phyloP scores from a whole-genome alignment of 2,329 filamentous ascomycete species.

The Macrophomina phaseolina region DNA sequence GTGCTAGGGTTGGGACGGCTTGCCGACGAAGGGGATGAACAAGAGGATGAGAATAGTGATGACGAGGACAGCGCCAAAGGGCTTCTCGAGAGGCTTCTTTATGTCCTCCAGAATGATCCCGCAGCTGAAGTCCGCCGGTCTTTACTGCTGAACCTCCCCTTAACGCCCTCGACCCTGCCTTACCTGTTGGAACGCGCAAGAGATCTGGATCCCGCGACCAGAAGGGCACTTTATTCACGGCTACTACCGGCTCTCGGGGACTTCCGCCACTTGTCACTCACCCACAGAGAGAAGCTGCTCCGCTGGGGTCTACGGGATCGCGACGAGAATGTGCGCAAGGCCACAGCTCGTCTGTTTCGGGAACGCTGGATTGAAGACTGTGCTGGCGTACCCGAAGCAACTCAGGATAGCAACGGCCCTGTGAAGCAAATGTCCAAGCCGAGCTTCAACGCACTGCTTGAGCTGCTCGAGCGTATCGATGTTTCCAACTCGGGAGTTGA shows the following conservation, averaged over 20 bases:
- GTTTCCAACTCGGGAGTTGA: constrained; percentile 89
- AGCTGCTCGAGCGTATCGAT: constrained; percentile 92
- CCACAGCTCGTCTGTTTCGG: constrained; percentile 85
- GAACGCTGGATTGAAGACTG: constrained; percentile 99
- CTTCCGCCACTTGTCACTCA: constrained; percentile 89
- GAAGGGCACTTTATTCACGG: constrained; percentile 84
- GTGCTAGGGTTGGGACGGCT: constrained; percentile 87
- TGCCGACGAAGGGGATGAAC: constrained; percentile 70
- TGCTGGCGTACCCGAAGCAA: constrained; percentile 69
- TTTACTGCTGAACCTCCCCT: constrained; percentile 87
- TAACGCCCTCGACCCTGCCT: constrained; percentile 79
- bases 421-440: constrained; percentile 48
- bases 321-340: constrained; percentile 92
- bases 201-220: constrained; percentile 83
- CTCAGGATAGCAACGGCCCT: constrained; percentile 54
- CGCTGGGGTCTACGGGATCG: constrained; percentile 93
- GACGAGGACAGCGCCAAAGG: constrained; percentile 70
- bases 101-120: constrained; percentile 90
- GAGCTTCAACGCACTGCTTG: constrained; percentile 81
- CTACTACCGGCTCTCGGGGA: constrained; percentile 88
- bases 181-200: constrained; percentile 89
- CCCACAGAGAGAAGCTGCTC: constrained; percentile 92
- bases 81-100: constrained; percentile 80
- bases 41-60: constrained; percentile 67
- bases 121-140: constrained; percentile 91